Evolutionary conservation across 352 stramenopile species (phyloP), one percentile per base, ranked within the genome.

Genomic region (Phytophthora palmivora): DNA sequence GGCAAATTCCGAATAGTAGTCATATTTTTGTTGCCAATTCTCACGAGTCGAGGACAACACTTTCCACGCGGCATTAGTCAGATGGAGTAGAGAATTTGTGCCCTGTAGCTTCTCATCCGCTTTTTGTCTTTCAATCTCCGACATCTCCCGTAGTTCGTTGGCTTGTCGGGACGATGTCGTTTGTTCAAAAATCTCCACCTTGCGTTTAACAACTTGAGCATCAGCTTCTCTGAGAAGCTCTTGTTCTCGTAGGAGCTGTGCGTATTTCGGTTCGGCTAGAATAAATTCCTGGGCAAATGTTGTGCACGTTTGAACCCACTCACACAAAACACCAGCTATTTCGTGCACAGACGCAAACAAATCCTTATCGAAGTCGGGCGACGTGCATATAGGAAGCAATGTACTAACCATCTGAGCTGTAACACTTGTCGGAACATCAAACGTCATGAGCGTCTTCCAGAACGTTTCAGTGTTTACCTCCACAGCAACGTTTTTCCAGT

Each of bases 291-390:
- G 59, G 10, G 75, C 71, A 41, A 79, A 88, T 18, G 41, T 18
- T 1, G 76, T 61, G 33, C 78, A 88, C 2, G 72, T 74, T 47
- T 89, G 73, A 0, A 91, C 79, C 81, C 81, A 94, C 11, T 81
- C 78, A 48, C 85, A 91, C 36, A 94, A 44, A 9, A 78, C 24
- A 1, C 76, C 81, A 8, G 78, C 85, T 5, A 91, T 38, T 24
- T 78, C 74, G 22, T 94, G 81, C 2, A 89, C 63, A 2, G 59
- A 66, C 0, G 37, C 48, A 32, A 91, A 84, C 21, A 86, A 55
- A 3, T 58, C 70, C 4, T 72, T 67, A n/a, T 84, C 67, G 58
- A 94, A 94, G 41, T 91, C 85, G 1, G 80, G 74, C 0, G 78
- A 70, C 3, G 52, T 76, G 38, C 78, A 92, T 39, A 91, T 88